These are phyloP conservation scores for Boletus edulis DNA, from an alignment of 768 basidiomycete species.

Conservation along the genomic window DNA sequence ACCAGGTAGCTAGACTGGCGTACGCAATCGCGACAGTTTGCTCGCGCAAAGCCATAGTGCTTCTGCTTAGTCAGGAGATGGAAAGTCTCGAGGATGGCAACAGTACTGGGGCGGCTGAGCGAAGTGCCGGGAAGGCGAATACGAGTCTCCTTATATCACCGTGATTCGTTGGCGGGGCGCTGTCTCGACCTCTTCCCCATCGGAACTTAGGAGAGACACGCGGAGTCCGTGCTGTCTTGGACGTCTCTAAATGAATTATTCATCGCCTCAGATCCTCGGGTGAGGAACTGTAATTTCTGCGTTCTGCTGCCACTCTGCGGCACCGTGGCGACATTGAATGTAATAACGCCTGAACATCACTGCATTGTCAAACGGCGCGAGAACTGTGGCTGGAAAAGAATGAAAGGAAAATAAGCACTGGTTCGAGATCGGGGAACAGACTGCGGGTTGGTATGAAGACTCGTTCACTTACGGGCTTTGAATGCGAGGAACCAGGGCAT, in stretches of 20 bases:
- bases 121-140: not conserved
- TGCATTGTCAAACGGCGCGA: not conserved
- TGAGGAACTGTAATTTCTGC: not conserved
- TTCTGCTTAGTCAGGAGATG: not conserved
- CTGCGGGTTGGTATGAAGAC: not conserved
- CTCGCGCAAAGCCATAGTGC: conserved; percentile 12
- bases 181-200: conserved; percentile 4
- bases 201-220: conserved; percentile 15
- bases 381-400: not conserved
- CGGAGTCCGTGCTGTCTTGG: conserved; percentile 13
- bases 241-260: conserved; percentile 16
- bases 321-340: not conserved
- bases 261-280: conserved; percentile 17
- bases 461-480: too few species aligned
- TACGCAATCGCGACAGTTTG: conserved; percentile 28
- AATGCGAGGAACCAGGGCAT: too few species aligned
- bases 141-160: conserved; percentile 17
- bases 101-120: not conserved
- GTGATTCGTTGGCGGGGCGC: conserved; percentile 3
- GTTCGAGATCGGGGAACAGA: not conserved
- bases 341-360: not conserved
- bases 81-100: not conserved
- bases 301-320: not conserved
- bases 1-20: not conserved
- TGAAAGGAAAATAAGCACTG: not conserved